Base-by-base conservation (phyloP, 345 rosid genomes). In the Melaleuca quinquenervia region DNA sequence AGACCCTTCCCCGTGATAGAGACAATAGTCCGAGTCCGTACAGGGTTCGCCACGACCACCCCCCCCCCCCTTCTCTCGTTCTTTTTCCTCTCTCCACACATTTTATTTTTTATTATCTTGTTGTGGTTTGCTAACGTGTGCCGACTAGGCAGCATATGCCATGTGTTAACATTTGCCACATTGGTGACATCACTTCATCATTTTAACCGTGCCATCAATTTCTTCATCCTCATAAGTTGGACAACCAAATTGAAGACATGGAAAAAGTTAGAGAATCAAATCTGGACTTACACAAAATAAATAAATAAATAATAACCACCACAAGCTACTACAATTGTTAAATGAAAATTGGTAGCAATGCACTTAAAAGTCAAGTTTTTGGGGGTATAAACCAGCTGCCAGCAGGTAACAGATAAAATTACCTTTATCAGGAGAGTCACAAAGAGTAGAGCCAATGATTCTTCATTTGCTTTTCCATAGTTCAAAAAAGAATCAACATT, bases 401-500 rank as follows among this genome's bases (percentile, higher is more conserved):
- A 45, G 24, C 21, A 70, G 48, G 45, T 36, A 32, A 70, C 11
- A 36, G 78, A 2, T 70, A 58, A 54, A 85, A 54, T 84, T 86
- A 90, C 92, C 91, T 89, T 90, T 12, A 89, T 62, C 48, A 90
- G 70, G 70, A 90, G 85, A 54, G 88, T 85, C 85, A 85, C 83
- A 27, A 89, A 89, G 41, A 90, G 90, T 84, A 86, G 76, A 27
- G 87, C 91, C 48, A 93, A 29, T 83, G 92, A 93, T 88, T 92
- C 93, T 52, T 84, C 55, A 49, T 93, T 93, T 27, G 87, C 54
- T 36, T 50, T 82, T 85, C 93, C 95, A 91, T 90, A 88, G 83
- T 93, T 91, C 82, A 91, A 53, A 88, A 89, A 92, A 83, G 76
- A 86, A 55, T 84, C 84, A 11, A 89, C 89, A 82, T 60, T 87